phyloP scores from a whole-genome alignment of 164 flowering plant species.

The Dillenia turbinata region DNA sequence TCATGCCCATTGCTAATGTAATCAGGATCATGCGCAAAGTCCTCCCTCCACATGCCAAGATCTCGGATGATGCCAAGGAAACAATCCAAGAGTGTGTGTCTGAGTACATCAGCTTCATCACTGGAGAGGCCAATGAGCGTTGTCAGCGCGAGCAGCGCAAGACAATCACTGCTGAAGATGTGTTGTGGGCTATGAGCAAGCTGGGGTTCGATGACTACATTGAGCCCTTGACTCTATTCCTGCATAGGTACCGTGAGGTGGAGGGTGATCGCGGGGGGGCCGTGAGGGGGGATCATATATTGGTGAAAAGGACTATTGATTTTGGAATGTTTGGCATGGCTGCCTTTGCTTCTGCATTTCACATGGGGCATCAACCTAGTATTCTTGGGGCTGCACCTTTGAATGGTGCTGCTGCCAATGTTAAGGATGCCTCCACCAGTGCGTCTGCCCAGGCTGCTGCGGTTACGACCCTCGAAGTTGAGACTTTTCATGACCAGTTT shows the following conservation, averaged over 20 bases:
- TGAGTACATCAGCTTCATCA: constrained; percentile 87
- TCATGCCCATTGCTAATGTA: constrained; percentile 86
- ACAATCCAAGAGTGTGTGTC: constrained; percentile 91
- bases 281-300: constrained; percentile 37
- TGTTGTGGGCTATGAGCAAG: constrained; percentile 91
- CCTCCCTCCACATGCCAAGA: constrained; percentile 83
- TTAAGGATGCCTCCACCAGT: constrained; percentile 9
- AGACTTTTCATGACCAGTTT: too few species aligned
- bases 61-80: constrained; percentile 88
- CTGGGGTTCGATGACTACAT: constrained; percentile 85
- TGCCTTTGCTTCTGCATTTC: constrained; percentile 10
- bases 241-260: constrained; percentile 54
- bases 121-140: constrained; percentile 85
- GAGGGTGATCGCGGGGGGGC: constrained; percentile 54
- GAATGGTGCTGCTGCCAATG: constrained; percentile 1
- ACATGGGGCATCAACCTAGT: constrained; percentile 28
- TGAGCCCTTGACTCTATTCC: constrained; percentile 61
- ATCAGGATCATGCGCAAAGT: constrained; percentile 75
- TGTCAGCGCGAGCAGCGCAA: constrained; percentile 92
- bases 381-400: constrained; percentile 15
- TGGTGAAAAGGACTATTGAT: constrained; percentile 25
- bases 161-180: constrained; percentile 91
- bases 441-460: constrained; percentile 9
- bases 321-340: constrained; percentile 7
- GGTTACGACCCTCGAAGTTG: not conserved